phyloP scores from a whole-genome alignment of 345 rosid genomes.

The Eucalyptus sideroxylon region DNA sequence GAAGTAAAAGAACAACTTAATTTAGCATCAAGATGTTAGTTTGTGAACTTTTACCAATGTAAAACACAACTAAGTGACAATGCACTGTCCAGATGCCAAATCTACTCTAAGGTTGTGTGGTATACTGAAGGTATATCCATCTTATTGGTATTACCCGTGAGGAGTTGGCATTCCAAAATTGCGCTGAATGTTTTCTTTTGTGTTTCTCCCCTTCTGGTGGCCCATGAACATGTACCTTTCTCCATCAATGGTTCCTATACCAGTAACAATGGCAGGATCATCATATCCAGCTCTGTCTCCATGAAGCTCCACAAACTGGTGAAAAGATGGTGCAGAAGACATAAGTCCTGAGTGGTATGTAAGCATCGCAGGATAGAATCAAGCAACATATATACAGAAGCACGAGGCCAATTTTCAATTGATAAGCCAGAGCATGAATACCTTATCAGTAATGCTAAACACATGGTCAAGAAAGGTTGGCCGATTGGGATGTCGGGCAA shows the following conservation, averaged over 20 bases:
- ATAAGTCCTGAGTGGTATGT: neutral
- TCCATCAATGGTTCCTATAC: conserved; percentile 91
- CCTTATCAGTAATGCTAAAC: conserved; percentile 88
- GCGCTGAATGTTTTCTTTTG: conserved; percentile 88
- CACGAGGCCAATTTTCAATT: neutral
- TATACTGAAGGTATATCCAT: neutral
- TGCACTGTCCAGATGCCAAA: neutral
- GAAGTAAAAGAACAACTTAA: neutral
- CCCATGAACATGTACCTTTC: conserved; percentile 87
- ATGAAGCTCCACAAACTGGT: conserved; percentile 95
- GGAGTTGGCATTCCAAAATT: conserved; percentile 99
- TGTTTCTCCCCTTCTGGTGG: conserved; percentile 98
- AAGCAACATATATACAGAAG: neutral
- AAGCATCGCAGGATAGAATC: neutral
- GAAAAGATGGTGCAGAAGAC: neutral
- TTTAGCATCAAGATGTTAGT: neutral
- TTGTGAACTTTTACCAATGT: neutral
- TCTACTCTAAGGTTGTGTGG: neutral
- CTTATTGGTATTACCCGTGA: conserved; percentile 46
- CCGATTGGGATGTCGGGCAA: conserved; percentile 94
- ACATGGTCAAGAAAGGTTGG: conserved; percentile 98
- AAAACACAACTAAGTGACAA: neutral
- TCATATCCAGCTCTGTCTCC: conserved; percentile 98
- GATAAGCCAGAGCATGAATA: conserved; percentile 6
- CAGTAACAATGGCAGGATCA: conserved; percentile 96